phyloP scores from a whole-genome alignment of 352 stramenopile species.

The Saprolegnia diclina region DNA sequence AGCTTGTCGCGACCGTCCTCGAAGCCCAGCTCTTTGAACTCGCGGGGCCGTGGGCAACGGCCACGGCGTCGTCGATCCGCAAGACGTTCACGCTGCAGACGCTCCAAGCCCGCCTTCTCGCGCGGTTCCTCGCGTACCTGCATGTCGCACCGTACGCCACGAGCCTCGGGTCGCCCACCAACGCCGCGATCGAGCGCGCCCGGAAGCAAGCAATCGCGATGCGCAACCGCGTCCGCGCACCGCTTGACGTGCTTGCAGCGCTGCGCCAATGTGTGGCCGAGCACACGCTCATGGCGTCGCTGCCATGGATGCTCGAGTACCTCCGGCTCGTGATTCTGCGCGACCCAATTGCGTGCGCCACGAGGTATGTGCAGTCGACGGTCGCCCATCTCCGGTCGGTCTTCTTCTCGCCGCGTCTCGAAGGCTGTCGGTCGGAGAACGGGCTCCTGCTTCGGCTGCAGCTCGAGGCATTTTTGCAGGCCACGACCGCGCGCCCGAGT shows the following conservation, averaged over 20 bases:
- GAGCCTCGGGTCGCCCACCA: constrained; percentile 33
- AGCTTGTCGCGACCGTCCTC: constrained; percentile 53
- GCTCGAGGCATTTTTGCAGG: constrained; percentile 52
- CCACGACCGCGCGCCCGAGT: constrained; percentile 24
- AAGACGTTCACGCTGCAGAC: constrained; percentile 58
- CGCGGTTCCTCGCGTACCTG: constrained; percentile 62
- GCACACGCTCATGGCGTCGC: constrained; percentile 44
- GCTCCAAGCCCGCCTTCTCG: constrained; percentile 54
- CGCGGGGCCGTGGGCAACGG: constrained; percentile 6
- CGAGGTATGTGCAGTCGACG: constrained; percentile 46
- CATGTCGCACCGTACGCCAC: constrained; percentile 57
- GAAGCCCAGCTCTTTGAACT: constrained; percentile 43
- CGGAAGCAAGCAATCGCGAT: constrained; percentile 47
- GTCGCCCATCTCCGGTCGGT: constrained; percentile 40
- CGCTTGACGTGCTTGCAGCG: constrained; percentile 42
- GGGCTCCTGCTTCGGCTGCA: constrained; percentile 52
- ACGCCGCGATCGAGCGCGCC: constrained; percentile 45
- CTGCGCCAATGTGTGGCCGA: constrained; percentile 42
- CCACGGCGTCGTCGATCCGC: constrained; percentile 34
- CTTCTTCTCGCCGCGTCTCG: constrained; percentile 42
- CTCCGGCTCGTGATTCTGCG: constrained; percentile 47
- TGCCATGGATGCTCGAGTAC: constrained; percentile 64
- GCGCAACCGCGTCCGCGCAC: constrained; percentile 33
- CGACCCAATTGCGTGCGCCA: constrained; percentile 44
- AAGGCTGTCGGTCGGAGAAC: constrained; percentile 40